Conservation (phyloP, 106 monocot species). For the Dendrobium huoshanense region DNA sequence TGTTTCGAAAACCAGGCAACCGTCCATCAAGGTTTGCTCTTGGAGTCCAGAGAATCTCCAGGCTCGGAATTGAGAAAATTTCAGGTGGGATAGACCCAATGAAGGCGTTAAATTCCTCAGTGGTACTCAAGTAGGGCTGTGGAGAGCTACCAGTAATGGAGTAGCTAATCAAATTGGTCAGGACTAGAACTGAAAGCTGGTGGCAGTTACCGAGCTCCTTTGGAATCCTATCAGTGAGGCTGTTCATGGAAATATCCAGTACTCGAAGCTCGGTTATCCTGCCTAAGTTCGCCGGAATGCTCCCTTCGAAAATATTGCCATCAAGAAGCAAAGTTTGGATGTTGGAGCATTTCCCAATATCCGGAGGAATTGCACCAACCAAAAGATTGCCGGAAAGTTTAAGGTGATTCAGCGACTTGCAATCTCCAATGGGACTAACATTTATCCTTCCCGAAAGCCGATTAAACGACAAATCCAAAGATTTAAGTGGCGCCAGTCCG, state of each 20-base stretch:
- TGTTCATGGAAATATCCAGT: constrained; percentile 54
- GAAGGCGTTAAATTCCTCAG: constrained; percentile 61
- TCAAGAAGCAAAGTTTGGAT: constrained; percentile 30
- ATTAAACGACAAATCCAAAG: constrained; percentile 35
- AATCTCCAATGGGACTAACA: constrained; percentile 14
- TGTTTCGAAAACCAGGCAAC: constrained; percentile 15
- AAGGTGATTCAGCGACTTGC: constrained; percentile 23
- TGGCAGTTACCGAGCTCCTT: constrained; percentile 34
- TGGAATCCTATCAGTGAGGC: constrained; percentile 48
- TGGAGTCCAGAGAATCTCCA: constrained; percentile 60
- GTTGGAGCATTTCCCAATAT: constrained; percentile 35
- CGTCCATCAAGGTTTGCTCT: constrained; percentile 49
- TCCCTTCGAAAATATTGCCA: constrained; percentile 41
- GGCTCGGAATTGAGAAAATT: constrained; percentile 23
- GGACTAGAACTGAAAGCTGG: constrained; percentile 33
- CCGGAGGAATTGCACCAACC: constrained; percentile 29
- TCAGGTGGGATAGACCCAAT: constrained; percentile 28
- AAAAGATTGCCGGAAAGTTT: constrained; percentile 44
- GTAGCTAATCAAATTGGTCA: constrained; percentile 26
- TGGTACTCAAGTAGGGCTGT: not conserved
- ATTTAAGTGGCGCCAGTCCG: constrained; percentile 10
- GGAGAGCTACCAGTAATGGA: not conserved
- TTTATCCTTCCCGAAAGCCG: constrained; percentile 24
- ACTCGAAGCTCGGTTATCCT: constrained; percentile 18
- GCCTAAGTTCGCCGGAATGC: constrained; percentile 34